Base-by-base conservation (phyloP, 768 basidiomycete species). In the Termitomyces bulborhizus region DNA sequence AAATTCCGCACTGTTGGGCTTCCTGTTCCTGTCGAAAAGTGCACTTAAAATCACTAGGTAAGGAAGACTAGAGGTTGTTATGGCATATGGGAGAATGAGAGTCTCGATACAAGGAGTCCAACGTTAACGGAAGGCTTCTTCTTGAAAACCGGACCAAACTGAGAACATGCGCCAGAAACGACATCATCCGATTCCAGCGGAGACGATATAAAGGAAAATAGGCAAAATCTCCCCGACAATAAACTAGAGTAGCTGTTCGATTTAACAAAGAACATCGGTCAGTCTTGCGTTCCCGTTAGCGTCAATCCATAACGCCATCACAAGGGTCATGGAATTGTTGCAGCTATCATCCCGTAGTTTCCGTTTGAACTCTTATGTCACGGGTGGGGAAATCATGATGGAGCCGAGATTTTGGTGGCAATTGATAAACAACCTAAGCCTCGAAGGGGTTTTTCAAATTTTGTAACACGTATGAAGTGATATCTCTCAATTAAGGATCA, bases 91-190 rank as follows among this genome's bases (percentile, higher is more conserved):
- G 40, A 21, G 32, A 43, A 42, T 46, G 56, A 41, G 50, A 44
- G 53, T 45, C 41, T 42, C 26, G 34, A 47, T 24, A 24, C 46
- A 37, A 55, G 57, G 43, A 27, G 34, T 42, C 26, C 46, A 53
- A 55, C 40, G 29, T 18, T 42, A 53, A 55, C 40, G 29, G 12
- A 44, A 37, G 3, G 29, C 48, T 50, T 55, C 45, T 59, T 61
- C 49, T 57, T 57, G 55, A 55, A 54, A 56, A 58, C 55, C 55
- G 51, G 27, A 24, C 43, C 40, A 13, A 46, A 46, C 46, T 41
- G 24, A 55, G 31, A 53, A 29, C 29, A 40, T 47, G 47, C 32
- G 27, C 54, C 57, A 47, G 54, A 53, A 43, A 43, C 32, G 57
- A 53, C 41, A 57, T 55, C 54, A 51, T 26, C 47, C 46, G 46